Conservation (phyloP, 2,329 filamentous ascomycete genomes). For the Pseudogymnoascus sp. region DNA sequence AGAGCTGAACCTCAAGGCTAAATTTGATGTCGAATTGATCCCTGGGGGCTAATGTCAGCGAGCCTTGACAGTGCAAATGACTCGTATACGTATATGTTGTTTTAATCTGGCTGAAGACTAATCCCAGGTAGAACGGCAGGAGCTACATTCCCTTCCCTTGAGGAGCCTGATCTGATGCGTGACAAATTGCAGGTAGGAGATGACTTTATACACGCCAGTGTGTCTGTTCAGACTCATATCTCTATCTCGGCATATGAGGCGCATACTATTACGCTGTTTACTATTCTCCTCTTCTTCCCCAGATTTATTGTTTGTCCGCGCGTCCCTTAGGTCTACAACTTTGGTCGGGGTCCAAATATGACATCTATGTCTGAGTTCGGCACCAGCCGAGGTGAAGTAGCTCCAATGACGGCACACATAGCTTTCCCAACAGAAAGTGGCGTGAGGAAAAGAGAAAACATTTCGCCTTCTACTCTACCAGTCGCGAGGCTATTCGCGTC, state of each 20-base stretch:
- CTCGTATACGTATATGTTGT: background rate
- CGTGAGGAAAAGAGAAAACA: background rate
- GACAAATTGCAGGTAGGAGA: background rate
- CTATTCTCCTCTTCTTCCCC: background rate
- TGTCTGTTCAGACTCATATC: background rate
- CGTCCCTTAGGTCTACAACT: background rate
- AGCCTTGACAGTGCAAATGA: background rate
- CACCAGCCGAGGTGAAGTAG: background rate
- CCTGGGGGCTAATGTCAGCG: background rate
- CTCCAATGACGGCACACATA: slow-evolving; percentile 1
- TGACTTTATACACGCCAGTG: background rate
- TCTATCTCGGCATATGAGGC: background rate
- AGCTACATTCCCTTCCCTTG: background rate
- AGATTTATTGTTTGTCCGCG: background rate
- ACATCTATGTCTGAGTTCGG: background rate
- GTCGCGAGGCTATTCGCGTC: background rate
- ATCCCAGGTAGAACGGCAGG: background rate
- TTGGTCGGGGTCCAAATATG: background rate
- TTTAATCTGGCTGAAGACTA: background rate
- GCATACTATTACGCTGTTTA: background rate
- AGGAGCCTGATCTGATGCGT: background rate
- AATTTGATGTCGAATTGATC: background rate
- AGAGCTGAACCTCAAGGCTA: background rate
- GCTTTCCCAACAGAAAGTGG: background rate
- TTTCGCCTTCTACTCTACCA: slow-evolving; percentile 31